Evolutionary conservation across 495 filamentous ascomycete species (phyloP).

Genomic region (Penicillium subrubescens): DNA sequence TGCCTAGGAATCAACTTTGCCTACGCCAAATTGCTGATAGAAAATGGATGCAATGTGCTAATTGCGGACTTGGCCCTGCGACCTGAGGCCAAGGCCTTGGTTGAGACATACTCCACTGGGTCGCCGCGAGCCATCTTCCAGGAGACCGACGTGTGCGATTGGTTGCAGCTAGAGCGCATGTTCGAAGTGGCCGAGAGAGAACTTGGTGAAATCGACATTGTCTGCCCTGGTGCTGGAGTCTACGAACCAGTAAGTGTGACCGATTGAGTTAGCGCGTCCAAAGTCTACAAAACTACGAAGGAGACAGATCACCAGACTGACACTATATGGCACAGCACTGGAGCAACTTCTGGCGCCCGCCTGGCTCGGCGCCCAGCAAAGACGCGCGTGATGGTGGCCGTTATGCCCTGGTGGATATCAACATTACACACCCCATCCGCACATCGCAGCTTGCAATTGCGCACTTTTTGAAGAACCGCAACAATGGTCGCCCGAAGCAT

Average conservation of each 20-base stretch:
- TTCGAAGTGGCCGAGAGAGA: slow-evolving; percentile 55
- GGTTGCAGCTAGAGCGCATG: slow-evolving; percentile 59
- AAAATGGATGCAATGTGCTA: slow-evolving; percentile 63
- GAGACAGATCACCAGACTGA: neutral
- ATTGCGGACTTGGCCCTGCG: slow-evolving; percentile 67
- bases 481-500: slow-evolving; percentile 44
- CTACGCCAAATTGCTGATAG: slow-evolving; percentile 61
- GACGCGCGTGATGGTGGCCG: slow-evolving; percentile 48
- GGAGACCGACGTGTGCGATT: slow-evolving; percentile 62
- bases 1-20: slow-evolving; percentile 52
- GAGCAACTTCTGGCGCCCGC: slow-evolving; percentile 69
- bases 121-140: slow-evolving; percentile 59
- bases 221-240: slow-evolving; percentile 70
- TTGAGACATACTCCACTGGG: slow-evolving; percentile 50
- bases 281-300: neutral
- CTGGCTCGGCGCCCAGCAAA: slow-evolving; percentile 50
- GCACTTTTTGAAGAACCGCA: slow-evolving; percentile 48
- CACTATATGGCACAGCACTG: slow-evolving; percentile 42
- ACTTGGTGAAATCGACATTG: slow-evolving; percentile 64
- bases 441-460: slow-evolving; percentile 65
- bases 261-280: neutral
- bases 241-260: slow-evolving; percentile 57
- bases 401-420: slow-evolving; percentile 66
- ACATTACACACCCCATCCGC: slow-evolving; percentile 70
- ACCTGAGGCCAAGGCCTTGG: slow-evolving; percentile 60